These are phyloP conservation scores for Salix purpurea DNA, from an alignment of 345 rosid genomes.

Conservation along the genomic window DNA sequence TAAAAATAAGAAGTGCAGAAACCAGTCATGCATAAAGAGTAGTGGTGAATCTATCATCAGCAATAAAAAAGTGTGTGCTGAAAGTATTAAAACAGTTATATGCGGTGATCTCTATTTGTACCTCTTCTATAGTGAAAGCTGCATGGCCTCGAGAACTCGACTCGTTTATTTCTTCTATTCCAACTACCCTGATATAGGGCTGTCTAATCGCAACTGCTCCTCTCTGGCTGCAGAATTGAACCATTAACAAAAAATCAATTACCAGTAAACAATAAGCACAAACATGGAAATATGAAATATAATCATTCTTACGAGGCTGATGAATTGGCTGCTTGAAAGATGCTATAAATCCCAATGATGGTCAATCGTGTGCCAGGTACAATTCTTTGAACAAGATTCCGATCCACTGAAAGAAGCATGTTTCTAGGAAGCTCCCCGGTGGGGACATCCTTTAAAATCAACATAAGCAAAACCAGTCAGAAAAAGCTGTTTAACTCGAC, in stretches of 20 bases:
- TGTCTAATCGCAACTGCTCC: conserved; percentile 95
- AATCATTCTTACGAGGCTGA: conserved; percentile 50
- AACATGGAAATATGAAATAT: background rate
- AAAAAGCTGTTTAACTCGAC: background rate
- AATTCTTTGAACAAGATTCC: conserved; percentile 79
- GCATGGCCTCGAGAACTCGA: conserved; percentile 73
- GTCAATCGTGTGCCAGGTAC: conserved; percentile 95
- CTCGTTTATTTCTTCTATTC: conserved; percentile 78
- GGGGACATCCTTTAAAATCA: conserved; percentile 72
- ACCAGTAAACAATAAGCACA: background rate
- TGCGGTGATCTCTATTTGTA: conserved; percentile 18
- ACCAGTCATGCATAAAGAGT: background rate
- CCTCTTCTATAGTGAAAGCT: conserved; percentile 78
- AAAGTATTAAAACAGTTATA: background rate
- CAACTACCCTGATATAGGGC: conserved; percentile 90
- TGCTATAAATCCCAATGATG: conserved; percentile 89
- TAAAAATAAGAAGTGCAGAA: background rate
- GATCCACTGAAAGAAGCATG: conserved; percentile 87
- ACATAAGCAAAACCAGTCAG: background rate
- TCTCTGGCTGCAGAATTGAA: conserved; percentile 49
- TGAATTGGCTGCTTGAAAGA: conserved; percentile 78
- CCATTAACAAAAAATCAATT: background rate
- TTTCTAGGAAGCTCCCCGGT: conserved; percentile 99
- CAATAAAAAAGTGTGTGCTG: background rate
- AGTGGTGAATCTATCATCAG: background rate